Conservation (phyloP, 495 filamentous ascomycete species). For the Beverwykella pulmonaria region DNA sequence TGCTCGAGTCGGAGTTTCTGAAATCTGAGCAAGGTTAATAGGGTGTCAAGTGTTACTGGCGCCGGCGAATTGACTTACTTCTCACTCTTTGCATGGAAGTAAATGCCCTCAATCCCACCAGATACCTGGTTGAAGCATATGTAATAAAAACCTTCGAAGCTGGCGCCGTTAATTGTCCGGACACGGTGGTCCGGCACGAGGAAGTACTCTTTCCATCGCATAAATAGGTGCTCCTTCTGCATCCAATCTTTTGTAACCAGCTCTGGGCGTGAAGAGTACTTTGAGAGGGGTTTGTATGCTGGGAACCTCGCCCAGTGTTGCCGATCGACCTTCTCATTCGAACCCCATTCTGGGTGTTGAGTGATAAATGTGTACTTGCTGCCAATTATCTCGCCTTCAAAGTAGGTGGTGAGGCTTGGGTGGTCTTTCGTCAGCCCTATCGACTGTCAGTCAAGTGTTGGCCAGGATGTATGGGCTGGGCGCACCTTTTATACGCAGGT, state of each 20-base stretch:
- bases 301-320: slow-evolving; percentile 92
- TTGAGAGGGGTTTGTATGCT: slow-evolving; percentile 76
- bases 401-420: slow-evolving; percentile 94
- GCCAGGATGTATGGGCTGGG: background rate
- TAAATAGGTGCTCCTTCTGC: slow-evolving; percentile 91
- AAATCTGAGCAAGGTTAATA: slow-evolving; percentile 59
- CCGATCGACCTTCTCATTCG: slow-evolving; percentile 87
- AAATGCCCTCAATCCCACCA: slow-evolving; percentile 87
- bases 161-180: slow-evolving; percentile 84
- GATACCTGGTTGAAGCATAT: slow-evolving; percentile 95
- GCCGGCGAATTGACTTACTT: slow-evolving; percentile 63
- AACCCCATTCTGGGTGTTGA: slow-evolving; percentile 86
- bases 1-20: slow-evolving; percentile 92
- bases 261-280: slow-evolving; percentile 76
- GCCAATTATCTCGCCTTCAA: slow-evolving; percentile 98
- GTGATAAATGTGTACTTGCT: slow-evolving; percentile 92
- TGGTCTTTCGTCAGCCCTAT: slow-evolving; percentile 92
- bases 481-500: slow-evolving; percentile 90
- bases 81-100: slow-evolving; percentile 97
- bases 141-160: slow-evolving; percentile 99
- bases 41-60: background rate
- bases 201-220: slow-evolving; percentile 99
- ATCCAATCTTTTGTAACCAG: slow-evolving; percentile 67
- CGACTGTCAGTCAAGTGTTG: slow-evolving; percentile 32
- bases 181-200: slow-evolving; percentile 95